Base-by-base conservation (phyloP, 148 eudicot genomes). In the Cornus kousa region DNA sequence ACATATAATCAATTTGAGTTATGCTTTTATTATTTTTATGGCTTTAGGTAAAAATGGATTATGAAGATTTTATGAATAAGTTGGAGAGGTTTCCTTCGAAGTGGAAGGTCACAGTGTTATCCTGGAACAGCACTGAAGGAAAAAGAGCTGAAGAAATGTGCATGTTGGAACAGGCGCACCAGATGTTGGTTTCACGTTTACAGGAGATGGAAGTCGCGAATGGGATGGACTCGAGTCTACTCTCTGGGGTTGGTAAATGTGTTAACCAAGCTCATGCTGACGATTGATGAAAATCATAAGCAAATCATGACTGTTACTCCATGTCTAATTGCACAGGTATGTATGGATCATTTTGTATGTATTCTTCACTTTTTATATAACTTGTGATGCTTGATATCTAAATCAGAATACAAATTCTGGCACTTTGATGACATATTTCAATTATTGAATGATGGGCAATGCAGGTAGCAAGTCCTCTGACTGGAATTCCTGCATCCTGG, bases 401-500 rank as follows among this genome's bases (percentile, higher is more conserved):
- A n/a, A n/a, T n/a, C n/a, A n/a, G n/a, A n/a, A n/a, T n/a, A n/a
- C n/a, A n/a, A n/a, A n/a, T n/a, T n/a, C n/a, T n/a, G n/a, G 1
- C 3, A 3, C 37, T 33, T 33, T 33, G 37, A 33, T 33, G 1
- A 33, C 37, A 33, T 33, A 33, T 33, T 33, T 33, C 37, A 33
- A 33, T 33, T 33, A 33, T 33, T 33, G 2, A 33, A 33, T 33
- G 37, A 33, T 33, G 1, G 37, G 37, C 37, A 33, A 33, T 33
- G 37, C 37, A 33, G 37, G 37, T 33, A 33, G 37, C 37, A 33
- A 33, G 37, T 33, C 37, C 37, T 33, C 37, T 33, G 37, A 68
- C 43, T 68, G 71, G 71, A 40, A 13, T 68, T 68, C 71, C 71
- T 31, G 43, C 17, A 31, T 68, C 71, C 7, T 68, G 71, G 43